Base-by-base conservation (phyloP, 108 stramenopile genomes). In the Nitzschia sp. region DNA sequence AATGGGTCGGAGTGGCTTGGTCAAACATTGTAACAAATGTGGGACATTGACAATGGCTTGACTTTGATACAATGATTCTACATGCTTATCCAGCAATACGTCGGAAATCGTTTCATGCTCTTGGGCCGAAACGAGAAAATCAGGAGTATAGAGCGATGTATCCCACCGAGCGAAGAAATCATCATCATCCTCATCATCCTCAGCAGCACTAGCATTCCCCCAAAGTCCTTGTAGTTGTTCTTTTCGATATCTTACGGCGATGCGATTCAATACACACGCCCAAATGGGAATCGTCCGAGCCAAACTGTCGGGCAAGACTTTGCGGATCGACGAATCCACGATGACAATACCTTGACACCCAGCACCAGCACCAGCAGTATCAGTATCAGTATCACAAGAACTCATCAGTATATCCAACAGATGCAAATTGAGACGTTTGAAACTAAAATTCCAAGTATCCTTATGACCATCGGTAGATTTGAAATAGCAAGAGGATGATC, bases 381-480 rank as follows among this genome's bases (percentile, higher is more conserved):
- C n/a, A n/a, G n/a, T n/a, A n/a, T n/a, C n/a, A n/a, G n/a, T n/a
- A n/a, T n/a, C n/a, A n/a, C n/a, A n/a, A n/a, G n/a, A n/a, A n/a
- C n/a, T n/a, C n/a, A n/a, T n/a, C 0, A 80, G 33, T 35, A 77
- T 3, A 26, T 75, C 62, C 3, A 90, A 35, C 33, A 92, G 29
- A 16, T 62, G 68, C 53, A 92, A 57, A 69, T 92, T 90, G 34
- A 90, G 48, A 9, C 91, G 78, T 45, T 84, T 85, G 0, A 86
- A 60, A 27, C 83, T 80, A 3, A 90, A 66, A 11, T 72, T 71
- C 60, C 83, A 90, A 3, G 71, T 76, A 6, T 75, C 74, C 0
- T 63, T 61, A 52, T 92, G 91, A 0, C 91, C 91, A 78, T 92
- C 91, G 0, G 88, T 86, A 48, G 80, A 82, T 78, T 92, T 90